phyloP scores from a whole-genome alignment of 116 monocot species.

The Zostera marina region DNA sequence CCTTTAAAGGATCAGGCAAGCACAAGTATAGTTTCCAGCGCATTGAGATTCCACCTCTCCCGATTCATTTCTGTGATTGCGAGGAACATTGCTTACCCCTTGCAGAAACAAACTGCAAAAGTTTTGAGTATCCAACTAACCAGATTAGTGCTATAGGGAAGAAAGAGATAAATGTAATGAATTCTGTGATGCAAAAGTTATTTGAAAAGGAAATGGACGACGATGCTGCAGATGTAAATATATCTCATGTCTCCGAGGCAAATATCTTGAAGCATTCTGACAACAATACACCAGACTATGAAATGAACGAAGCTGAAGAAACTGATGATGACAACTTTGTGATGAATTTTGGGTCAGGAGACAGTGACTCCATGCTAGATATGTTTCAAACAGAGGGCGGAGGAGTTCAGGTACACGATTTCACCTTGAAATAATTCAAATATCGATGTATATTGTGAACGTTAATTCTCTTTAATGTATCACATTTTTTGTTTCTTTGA shows the following conservation, averaged over 20 bases:
- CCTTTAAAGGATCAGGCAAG: constrained; percentile 84
- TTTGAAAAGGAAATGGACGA: constrained; percentile 27
- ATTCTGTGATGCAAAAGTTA: constrained; percentile 60
- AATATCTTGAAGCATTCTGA: not conserved
- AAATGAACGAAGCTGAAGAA: constrained; percentile 7
- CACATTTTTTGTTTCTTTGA: not conserved
- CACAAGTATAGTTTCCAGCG: constrained; percentile 98
- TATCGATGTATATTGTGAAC: too few relatives aligned
- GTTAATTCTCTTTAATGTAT: not conserved
- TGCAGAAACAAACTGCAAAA: constrained; percentile 13
- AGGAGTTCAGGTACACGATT: constrained; percentile 29
- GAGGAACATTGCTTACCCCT: constrained; percentile 48
- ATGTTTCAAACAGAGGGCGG: constrained; percentile 14
- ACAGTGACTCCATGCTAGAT: constrained; percentile 14
- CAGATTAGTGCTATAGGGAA: constrained; percentile 19
- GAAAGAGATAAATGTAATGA: constrained; percentile 56
- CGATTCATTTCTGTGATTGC: constrained; percentile 93
- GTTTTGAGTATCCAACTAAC: constrained; percentile 6
- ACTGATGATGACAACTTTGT: constrained; percentile 57
- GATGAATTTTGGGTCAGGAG: constrained; percentile 34
- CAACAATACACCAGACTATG: constrained; percentile 1
- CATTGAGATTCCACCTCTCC: constrained; percentile 62
- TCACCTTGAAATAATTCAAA: not conserved
- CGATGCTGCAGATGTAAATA: constrained; percentile 2
- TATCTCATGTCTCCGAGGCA: not conserved